Base-by-base conservation (phyloP, 441 rosid genomes). In the Pelargonium australe region DNA sequence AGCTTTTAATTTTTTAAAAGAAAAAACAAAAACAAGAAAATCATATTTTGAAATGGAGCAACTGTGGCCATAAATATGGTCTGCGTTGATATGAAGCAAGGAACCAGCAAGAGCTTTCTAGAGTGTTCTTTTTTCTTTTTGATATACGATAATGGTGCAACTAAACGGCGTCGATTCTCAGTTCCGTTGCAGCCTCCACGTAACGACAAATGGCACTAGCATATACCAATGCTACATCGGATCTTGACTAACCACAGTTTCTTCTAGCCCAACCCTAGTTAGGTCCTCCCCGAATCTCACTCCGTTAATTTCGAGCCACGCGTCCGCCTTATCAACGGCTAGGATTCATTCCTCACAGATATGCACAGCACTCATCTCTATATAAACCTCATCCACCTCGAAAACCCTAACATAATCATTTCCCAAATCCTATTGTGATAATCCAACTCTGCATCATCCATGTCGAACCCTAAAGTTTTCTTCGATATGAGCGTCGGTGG, bases 401-500 rank as follows among this genome's bases (percentile, higher is more conserved):
- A 9, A 68, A 64, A 57, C 72, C 74, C 73, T 57, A 75, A 44
- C 34, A 7, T 20, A 65, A 1, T n/a, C 53, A 5, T 14, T 8
- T 8, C 6, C 2, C 12, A 5, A 13, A 20, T 69, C 23, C 4
- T 23, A 23, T 0, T n/a, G 0, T 9, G 14, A 1, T 51, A 23
- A 68, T 11, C 4, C 0, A 7, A 41, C 44, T 3, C 37, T 23
- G 7, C 12, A 16, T 65, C 1, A 31, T 23, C 25, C 25, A 83
- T 85, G 88, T 75, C 80, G 0, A 89, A 89, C 66, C 97, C 97
- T 12, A 91, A 45, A 79, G 96, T 92, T 0, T 90, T 83, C 85
- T 92, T 92, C 57, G 96, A 92, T 76, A 77, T 92, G 78, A 11
- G 87, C 0, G 4, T 89, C 75, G 98, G 82, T 40, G 92, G 90